phyloP scores from a whole-genome alignment of 495 filamentous ascomycete genomes.

The Tuber melanosporum region DNA sequence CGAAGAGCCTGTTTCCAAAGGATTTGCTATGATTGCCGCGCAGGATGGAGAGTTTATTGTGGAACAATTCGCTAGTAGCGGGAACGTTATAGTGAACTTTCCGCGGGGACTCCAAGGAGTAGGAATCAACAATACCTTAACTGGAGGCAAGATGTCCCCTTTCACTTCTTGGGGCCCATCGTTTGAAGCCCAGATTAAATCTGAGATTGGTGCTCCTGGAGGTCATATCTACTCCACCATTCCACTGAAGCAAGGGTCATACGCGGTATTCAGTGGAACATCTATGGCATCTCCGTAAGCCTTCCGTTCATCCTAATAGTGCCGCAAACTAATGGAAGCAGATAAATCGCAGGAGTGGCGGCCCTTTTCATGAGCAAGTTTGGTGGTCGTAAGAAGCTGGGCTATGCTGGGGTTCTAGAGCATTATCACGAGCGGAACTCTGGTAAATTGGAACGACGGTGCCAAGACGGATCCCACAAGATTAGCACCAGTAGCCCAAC shows the following conservation, averaged over 20 bases:
- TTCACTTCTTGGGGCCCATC: conserved; percentile 56
- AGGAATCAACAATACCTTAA: conserved; percentile 41
- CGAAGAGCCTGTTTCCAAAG: conserved; percentile 18
- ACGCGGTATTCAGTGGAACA: conserved; percentile 48
- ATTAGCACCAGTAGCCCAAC: conserved; percentile 53
- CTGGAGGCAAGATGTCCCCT: conserved; percentile 48
- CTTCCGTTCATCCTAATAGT: background rate
- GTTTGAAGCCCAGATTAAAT: conserved; percentile 52
- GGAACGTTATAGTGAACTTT: conserved; percentile 44
- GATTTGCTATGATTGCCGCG: conserved; percentile 41
- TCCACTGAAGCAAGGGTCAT: conserved; percentile 47
- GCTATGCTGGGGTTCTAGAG: conserved; percentile 43
- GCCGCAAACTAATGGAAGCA: background rate
- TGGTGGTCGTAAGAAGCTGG: conserved; percentile 44
- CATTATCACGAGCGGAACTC: conserved; percentile 44
- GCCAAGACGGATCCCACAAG: conserved; percentile 39
- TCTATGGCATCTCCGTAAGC: conserved; percentile 52
- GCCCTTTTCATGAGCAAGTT: conserved; percentile 50
- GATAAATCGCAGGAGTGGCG: conserved; percentile 49
- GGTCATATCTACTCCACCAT: conserved; percentile 55
- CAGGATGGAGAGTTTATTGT: conserved; percentile 49
- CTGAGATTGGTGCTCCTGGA: conserved; percentile 51
- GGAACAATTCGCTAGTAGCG: conserved; percentile 46
- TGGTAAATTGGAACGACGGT: conserved; percentile 50
- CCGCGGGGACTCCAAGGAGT: conserved; percentile 26